Evolutionary conservation across 768 basidiomycete genomes (phyloP).

Genomic region (Mycena crocata): DNA sequence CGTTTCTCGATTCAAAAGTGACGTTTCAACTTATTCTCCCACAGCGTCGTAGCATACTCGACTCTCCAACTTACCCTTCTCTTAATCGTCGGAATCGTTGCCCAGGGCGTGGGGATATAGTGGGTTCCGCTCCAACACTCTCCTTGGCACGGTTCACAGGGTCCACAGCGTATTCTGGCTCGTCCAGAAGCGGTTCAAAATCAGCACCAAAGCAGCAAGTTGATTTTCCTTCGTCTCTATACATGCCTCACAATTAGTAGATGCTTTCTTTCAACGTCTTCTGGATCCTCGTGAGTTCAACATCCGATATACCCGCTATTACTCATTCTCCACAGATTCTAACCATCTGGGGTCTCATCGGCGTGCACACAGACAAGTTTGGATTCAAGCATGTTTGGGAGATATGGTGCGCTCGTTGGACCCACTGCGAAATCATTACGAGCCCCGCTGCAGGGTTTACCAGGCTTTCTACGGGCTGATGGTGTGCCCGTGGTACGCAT

Average conservation of each 20-base stretch:
- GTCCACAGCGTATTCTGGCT: constrained; percentile 69
- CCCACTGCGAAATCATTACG: neutral
- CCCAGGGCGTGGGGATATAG: constrained; percentile 79
- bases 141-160: neutral
- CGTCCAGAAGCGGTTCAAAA: constrained; percentile 71
- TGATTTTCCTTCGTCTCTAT: neutral
- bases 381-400: constrained; percentile 90
- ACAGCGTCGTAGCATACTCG: constrained; percentile 76
- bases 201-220: constrained; percentile 71
- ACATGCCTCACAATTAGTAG: constrained; percentile 43
- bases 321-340: constrained; percentile 54
- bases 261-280: constrained; percentile 79
- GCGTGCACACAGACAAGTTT: constrained; percentile 78
- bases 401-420: constrained; percentile 65
- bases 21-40: constrained; percentile 2
- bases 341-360: constrained; percentile 81
- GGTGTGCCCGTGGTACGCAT: constrained; percentile 86
- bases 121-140: constrained; percentile 43
- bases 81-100: constrained; percentile 72
- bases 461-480: constrained; percentile 78
- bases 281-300: constrained; percentile 70
- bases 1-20: neutral
- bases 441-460: constrained; percentile 62
- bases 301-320: neutral
- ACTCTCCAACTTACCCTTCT: constrained; percentile 77